Conservation (phyloP, 202 grass and related monocot species). For the Zoysia matrella region DNA sequence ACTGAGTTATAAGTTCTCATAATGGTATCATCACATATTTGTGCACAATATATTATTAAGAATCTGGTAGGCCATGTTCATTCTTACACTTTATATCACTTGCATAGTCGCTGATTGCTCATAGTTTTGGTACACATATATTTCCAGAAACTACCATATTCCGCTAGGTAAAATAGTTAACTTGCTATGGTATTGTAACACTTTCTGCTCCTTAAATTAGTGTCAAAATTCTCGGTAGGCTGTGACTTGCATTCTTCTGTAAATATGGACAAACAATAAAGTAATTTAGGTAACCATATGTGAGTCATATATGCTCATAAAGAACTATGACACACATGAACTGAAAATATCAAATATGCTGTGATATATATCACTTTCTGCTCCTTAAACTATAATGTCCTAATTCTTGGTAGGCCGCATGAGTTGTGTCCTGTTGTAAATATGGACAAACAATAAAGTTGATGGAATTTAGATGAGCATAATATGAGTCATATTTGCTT, state of each 20-base stretch:
- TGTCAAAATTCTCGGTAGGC: conserved; percentile 60
- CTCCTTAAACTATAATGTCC: conserved; percentile 20
- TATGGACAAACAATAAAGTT: conserved; percentile 46
- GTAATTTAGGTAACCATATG: conserved; percentile 12
- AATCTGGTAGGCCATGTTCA: neutral
- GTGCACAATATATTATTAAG: neutral
- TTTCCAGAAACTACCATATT: neutral
- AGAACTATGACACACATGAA: conserved; percentile 36
- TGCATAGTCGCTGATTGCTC: neutral
- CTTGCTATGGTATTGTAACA: neutral
- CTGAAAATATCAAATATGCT: neutral
- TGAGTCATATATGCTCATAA: conserved; percentile 43
- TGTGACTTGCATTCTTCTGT: conserved; percentile 44
- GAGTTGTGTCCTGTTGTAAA: conserved; percentile 53
- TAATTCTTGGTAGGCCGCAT: conserved; percentile 59
- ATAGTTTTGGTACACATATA: neutral
- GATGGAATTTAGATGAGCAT: conserved; percentile 22
- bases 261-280: conserved; percentile 54
- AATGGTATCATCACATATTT: conserved; percentile 43
- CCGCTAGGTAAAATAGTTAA: no score
- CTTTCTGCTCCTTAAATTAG: neutral
- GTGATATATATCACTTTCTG: neutral
- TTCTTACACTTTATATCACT: neutral
- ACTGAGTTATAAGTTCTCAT: conserved; percentile 44
- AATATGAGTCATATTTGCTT: conserved; percentile 30